phyloP scores from a whole-genome alignment of 345 rosid genomes.

The Viola odorata region DNA sequence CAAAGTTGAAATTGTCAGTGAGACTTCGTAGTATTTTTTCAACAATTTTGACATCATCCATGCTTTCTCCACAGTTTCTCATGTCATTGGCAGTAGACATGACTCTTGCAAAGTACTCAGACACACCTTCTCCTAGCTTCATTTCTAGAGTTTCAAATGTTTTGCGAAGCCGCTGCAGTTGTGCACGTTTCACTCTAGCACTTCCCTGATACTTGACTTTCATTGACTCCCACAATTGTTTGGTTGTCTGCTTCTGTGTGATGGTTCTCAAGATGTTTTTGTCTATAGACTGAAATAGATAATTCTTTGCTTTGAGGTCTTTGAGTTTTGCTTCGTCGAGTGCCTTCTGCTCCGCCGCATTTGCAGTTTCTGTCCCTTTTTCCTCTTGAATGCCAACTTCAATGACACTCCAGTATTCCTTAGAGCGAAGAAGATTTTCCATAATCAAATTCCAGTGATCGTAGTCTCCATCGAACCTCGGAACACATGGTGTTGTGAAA shows the following conservation, averaged over 20 bases:
- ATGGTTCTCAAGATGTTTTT: not conserved
- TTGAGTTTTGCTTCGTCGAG: no score
- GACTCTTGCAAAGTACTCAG: not conserved
- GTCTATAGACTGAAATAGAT: not conserved
- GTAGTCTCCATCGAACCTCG: no score
- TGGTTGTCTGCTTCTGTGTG: not conserved
- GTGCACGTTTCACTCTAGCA: not conserved
- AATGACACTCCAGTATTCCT: no score
- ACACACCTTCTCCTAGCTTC: not conserved
- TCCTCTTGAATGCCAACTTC: no score
- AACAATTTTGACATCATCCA: not conserved
- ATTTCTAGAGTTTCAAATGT: not conserved
- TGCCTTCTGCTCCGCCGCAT: no score
- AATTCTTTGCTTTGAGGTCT: not conserved
- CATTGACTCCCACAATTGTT: not conserved
- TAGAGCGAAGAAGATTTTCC: no score
- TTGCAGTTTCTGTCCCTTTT: no score
- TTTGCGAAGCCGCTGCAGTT: not conserved
- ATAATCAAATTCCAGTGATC: no score
- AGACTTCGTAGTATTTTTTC: no score
- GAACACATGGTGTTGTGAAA: no score
- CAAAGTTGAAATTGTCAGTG: no score
- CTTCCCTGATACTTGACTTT: not conserved
- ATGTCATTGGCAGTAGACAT: not conserved
- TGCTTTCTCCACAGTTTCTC: not conserved